These are phyloP conservation scores for Simmondsia chinensis DNA, from an alignment of 148 eudicot genomes.

Conservation along the genomic window DNA sequence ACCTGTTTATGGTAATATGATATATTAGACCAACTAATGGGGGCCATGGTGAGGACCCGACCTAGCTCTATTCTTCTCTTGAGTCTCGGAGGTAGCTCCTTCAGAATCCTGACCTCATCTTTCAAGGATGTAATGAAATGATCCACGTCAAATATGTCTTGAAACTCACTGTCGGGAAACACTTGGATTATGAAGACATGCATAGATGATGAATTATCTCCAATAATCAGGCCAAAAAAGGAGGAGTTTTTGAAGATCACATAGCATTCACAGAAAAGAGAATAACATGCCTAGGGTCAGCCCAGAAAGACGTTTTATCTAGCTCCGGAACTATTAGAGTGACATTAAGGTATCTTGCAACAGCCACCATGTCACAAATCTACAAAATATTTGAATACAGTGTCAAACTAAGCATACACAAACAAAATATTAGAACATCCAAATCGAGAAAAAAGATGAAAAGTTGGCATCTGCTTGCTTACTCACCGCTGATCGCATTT, in stretches of 20 bases:
- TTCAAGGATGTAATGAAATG: constrained; percentile 82
- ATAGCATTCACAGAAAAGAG: constrained; percentile 19
- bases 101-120: constrained; percentile 81
- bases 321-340: constrained; percentile 91
- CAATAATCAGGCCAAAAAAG: neutral
- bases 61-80: constrained; percentile 74
- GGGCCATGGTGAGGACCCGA: constrained; percentile 61
- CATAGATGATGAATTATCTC: neutral
- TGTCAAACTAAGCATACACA: no score
- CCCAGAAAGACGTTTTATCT: constrained; percentile 95
- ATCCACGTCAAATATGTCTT: constrained; percentile 90
- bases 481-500: constrained; percentile 98
- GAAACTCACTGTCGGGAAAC: constrained; percentile 61
- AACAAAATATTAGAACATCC: neutral
- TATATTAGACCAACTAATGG: constrained; percentile 90
- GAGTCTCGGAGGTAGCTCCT: constrained; percentile 78
- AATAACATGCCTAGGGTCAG: constrained; percentile 87
- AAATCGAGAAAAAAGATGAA: neutral
- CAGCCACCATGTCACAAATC: constrained; percentile 99
- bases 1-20: constrained; percentile 85
- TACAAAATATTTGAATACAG: no score
- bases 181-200: constrained; percentile 5
- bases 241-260: constrained; percentile 6
- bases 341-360: constrained; percentile 95
- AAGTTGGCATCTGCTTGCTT: no score